Percentiles rank a stretch among this genome's conserved stretches.
These are phyloP conservation scores for Chondrostereum purpureum DNA, from an alignment of 1,284 basidiomycete species.

Conservation along the genomic window DNA sequence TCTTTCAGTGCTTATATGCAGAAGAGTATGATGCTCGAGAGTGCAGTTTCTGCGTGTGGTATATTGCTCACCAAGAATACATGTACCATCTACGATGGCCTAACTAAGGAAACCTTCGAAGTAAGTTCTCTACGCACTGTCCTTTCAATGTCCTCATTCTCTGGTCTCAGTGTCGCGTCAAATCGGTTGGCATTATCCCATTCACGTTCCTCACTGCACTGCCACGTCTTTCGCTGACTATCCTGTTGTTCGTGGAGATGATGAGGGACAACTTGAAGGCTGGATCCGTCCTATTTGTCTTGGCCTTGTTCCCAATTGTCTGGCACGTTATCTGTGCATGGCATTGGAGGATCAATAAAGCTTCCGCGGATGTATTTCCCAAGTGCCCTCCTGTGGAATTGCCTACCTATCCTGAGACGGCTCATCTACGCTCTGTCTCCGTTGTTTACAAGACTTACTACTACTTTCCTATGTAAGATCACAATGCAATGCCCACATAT, in stretches of 20 bases:
- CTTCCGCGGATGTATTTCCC: no score
- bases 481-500: no score
- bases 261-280: not conserved
- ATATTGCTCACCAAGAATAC: not conserved
- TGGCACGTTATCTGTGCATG: not conserved
- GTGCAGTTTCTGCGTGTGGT: not conserved
- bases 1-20: no score
- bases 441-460: no score
- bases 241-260: not conserved
- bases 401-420: no score
- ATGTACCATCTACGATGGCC: not conserved
- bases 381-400: no score
- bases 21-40: not conserved
- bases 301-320: not conserved
- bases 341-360: no score
- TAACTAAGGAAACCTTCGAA: not conserved
- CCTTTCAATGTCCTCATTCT: not conserved
- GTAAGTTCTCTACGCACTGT: not conserved
- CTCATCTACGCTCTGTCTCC: no score
- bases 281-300: not conserved
- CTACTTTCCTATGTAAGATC: no score
- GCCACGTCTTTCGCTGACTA: not conserved
- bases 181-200: not conserved
- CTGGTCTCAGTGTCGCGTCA: not conserved
- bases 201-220: not conserved